Evolutionary conservation across 371 early-diverging fungal species (phyloP).

Genomic region (Choanephora cucurbitarum): DNA sequence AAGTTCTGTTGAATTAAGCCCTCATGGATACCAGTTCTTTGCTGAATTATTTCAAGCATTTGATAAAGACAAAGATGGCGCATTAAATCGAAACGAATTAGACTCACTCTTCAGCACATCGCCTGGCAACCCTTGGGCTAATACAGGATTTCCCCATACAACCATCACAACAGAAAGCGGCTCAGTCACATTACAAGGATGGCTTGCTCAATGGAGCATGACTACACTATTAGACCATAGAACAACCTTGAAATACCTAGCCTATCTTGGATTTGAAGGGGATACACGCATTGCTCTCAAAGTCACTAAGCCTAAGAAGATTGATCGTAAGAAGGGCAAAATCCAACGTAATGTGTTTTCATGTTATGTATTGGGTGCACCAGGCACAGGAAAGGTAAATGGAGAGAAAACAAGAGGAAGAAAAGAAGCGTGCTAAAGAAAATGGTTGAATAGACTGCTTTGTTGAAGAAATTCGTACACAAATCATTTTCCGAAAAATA

Average conservation of each 20-base stretch:
- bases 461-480: slow-evolving; percentile 83
- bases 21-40: slow-evolving; percentile 93
- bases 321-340: slow-evolving; percentile 80
- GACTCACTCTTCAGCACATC: slow-evolving; percentile 85
- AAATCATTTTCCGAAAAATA: slow-evolving; percentile 78
- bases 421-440: neutral
- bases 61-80: slow-evolving; percentile 97
- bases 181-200: slow-evolving; percentile 92
- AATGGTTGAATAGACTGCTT: slow-evolving; percentile 61
- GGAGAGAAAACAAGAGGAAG: too few relatives aligned
- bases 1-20: slow-evolving; percentile 91
- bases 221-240: slow-evolving; percentile 89
- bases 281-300: slow-evolving; percentile 76
- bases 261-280: slow-evolving; percentile 92
- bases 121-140: slow-evolving; percentile 90
- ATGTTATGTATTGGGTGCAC: slow-evolving; percentile 94
- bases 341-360: slow-evolving; percentile 86
- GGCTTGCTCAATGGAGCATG: slow-evolving; percentile 98
- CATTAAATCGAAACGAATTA: slow-evolving; percentile 82
- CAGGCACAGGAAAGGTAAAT: slow-evolving; percentile 88
- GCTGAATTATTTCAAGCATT: slow-evolving; percentile 90
- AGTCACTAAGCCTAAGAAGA: slow-evolving; percentile 61
- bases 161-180: slow-evolving; percentile 88
- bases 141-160: slow-evolving; percentile 86
- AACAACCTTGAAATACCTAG: slow-evolving; percentile 88